Conservation (phyloP, 1,284 basidiomycete species). For the Tranzscheliella williamsii region DNA sequence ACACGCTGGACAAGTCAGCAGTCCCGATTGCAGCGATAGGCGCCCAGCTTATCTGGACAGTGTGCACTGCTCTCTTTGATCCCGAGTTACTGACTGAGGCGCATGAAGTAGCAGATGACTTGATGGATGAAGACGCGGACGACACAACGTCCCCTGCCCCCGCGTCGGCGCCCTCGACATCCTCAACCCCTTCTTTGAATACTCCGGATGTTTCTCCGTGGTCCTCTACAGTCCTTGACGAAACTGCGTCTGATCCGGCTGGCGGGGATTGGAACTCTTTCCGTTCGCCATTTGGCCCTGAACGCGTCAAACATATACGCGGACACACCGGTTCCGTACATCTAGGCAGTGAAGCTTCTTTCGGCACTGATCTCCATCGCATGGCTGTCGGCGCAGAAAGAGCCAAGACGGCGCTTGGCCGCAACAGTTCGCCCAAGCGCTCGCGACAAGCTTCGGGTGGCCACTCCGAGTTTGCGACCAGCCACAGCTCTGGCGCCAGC, state of each 20-base stretch:
- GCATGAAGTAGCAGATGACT: constrained; percentile 3
- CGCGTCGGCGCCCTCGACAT: constrained; percentile 26
- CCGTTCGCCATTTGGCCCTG: constrained; percentile 37
- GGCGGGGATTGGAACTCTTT: constrained; percentile 35
- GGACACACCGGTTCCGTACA: constrained; percentile 5
- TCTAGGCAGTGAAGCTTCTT: constrained; percentile 19
- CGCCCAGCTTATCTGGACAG: constrained; percentile 56
- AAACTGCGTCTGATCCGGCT: constrained; percentile 2
- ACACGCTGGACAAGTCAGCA: constrained; percentile 49
- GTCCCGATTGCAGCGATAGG: constrained; percentile 51
- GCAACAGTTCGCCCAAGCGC: constrained; percentile 16
- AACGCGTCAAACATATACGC: constrained; percentile 18
- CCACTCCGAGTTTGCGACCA: constrained; percentile 11
- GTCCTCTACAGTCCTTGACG: constrained; percentile 22
- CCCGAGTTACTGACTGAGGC: constrained; percentile 28
- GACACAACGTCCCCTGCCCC: constrained; percentile 21
- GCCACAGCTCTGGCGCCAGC: constrained; percentile 40
- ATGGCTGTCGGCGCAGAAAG: constrained; percentile 40
- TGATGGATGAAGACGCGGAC: constrained; percentile 23
- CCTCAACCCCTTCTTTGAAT: constrained; percentile 28
- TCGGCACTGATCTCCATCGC: constrained; percentile 26
- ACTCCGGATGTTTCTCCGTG: constrained; percentile 37
- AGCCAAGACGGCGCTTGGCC: constrained; percentile 3
- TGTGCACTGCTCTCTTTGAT: constrained; percentile 43
- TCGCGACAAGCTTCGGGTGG: constrained; percentile 17